Conservation (phyloP, 495 filamentous ascomycete genomes). For the Hypoxylon subgilvum region DNA sequence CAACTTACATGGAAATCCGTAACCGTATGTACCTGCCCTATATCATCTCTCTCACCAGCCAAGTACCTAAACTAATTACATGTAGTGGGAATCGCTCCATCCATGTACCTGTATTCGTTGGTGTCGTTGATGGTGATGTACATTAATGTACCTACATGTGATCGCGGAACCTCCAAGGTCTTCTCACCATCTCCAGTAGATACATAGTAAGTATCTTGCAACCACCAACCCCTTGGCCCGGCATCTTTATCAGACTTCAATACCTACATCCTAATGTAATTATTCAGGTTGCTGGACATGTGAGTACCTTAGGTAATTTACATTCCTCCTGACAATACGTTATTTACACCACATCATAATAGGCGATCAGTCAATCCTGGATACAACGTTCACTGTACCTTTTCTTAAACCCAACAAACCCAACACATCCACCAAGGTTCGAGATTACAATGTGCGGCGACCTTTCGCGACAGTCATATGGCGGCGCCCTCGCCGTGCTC, state of each 20-base stretch:
- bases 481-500: constrained; percentile 44
- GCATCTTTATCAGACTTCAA: too few relatives aligned
- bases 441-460: constrained; percentile 32
- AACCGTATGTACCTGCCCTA: constrained; percentile 2
- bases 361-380: too few relatives aligned
- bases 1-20: constrained; percentile 14
- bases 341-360: too few relatives aligned
- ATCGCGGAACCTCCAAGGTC: constrained; percentile 26
- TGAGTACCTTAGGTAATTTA: too few relatives aligned
- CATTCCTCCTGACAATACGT: too few relatives aligned
- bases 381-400: too few relatives aligned
- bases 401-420: too few relatives aligned
- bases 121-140: not conserved
- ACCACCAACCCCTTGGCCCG: not conserved
- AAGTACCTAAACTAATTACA: not conserved
- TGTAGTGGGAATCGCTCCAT: not conserved
- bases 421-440: not conserved
- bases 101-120: not conserved
- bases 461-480: constrained; percentile 17
- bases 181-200: not conserved
- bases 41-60: not conserved
- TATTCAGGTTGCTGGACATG: too few relatives aligned
- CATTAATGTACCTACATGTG: too few relatives aligned
- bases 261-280: too few relatives aligned
- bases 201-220: not conserved